Base-by-base conservation (phyloP, 2,329 filamentous ascomycete species). In the Fonsecaea multimorphosa region DNA sequence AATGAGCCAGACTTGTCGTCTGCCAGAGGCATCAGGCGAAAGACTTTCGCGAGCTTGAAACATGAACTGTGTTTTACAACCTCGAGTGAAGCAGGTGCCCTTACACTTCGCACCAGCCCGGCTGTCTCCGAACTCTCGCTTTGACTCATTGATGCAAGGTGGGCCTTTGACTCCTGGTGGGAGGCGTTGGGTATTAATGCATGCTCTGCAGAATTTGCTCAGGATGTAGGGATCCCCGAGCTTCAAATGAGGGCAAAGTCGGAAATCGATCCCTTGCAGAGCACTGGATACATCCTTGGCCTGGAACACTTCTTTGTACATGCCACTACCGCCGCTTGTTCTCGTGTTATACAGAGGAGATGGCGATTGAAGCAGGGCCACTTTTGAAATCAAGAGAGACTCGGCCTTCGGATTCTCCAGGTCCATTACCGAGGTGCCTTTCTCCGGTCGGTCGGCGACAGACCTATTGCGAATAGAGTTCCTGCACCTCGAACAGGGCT, bases 31-130 rank as follows among this genome's bases (percentile, higher is more conserved):
- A 63, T 73, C 71, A 3, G 71, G 70, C 4, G 69, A 61, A 12
- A 72, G 58, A 49, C 65, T 69, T 52, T 73, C 71, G n/a, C 70
- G 64, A 9, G 70, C 52, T 51, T 73, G 71, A 63, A 73, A 73
- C 71, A 73, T 73, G 62, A 72, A 73, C 52, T 71, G 66, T 32
- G 70, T 73, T 58, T 67, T 70, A 44, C 71, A 73, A 1, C 69
- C 69, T 27, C 70, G 64, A n/a, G 61, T 68, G 57, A 67, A 73
- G 56, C 71, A 73, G 16, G 66, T 61, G 16, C 70, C 70, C 59
- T 70, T 73, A 58, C 71, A 73, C 55, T 68, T 72, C 19, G 64
- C 62, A 6, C 63, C 55, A n/a, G 53, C 44, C 31, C 62, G 66
- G n/a, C 32, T 55, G 24, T 65, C 65, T 22, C 65, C 67, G 54